These are phyloP conservation scores for Wallemia hederae DNA, from an alignment of 1,284 basidiomycete species.

Conservation along the genomic window DNA sequence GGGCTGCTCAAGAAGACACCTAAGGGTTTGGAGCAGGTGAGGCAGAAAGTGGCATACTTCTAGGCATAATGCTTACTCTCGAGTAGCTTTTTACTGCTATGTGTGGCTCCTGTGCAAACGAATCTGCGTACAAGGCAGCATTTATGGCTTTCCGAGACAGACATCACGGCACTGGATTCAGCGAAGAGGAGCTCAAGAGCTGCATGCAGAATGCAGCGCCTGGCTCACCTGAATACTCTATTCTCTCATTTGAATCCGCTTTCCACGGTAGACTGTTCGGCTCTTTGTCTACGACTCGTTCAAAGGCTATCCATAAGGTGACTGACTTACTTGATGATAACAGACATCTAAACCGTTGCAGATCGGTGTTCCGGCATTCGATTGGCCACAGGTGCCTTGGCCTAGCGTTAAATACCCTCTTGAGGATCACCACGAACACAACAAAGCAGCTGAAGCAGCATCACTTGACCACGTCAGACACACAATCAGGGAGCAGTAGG, in stretches of 20 bases:
- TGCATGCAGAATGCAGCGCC: slow-evolving; percentile 25
- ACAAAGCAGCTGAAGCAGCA: slow-evolving; percentile 18
- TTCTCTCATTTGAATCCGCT: slow-evolving; percentile 23
- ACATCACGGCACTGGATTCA: slow-evolving; percentile 15
- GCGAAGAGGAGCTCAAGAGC: slow-evolving; percentile 15
- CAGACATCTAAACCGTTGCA: slow-evolving; percentile 3
- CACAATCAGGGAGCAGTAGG: slow-evolving; percentile 12
- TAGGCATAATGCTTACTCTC: neutral
- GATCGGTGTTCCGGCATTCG: slow-evolving; percentile 26
- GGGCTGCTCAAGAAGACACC: slow-evolving; percentile 23
- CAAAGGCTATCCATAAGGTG: slow-evolving; percentile 23
- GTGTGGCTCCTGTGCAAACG: slow-evolving; percentile 18
- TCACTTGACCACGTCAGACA: slow-evolving; percentile 16
- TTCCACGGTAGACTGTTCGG: slow-evolving; percentile 24
- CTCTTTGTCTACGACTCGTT: slow-evolving; percentile 21
- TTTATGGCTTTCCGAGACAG: slow-evolving; percentile 21
- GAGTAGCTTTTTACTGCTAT: slow-evolving; percentile 8
- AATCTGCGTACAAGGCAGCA: slow-evolving; percentile 25
- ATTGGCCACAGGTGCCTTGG: slow-evolving; percentile 25
- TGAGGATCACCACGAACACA: slow-evolving; percentile 17
- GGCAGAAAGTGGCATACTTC: neutral
- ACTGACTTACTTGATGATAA: neutral
- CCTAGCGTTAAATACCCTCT: slow-evolving; percentile 24
- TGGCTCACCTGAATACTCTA: slow-evolving; percentile 21
- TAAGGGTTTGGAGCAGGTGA: slow-evolving; percentile 20